phyloP scores from a whole-genome alignment of 352 stramenopile species.

The Pythium vanterpoolii region DNA sequence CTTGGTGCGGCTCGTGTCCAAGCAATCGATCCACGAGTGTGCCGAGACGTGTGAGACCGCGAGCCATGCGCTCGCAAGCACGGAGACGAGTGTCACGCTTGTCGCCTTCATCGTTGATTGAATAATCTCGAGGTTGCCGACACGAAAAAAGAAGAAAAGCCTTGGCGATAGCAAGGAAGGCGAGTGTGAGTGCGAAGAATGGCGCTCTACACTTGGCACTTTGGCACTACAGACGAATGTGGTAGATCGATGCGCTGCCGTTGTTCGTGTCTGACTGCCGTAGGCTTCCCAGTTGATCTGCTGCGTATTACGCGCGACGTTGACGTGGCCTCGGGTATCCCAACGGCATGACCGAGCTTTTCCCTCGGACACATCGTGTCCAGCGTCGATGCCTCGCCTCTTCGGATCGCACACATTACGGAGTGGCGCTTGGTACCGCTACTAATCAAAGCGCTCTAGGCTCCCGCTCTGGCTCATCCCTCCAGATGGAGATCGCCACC shows the following conservation, averaged over 20 bases:
- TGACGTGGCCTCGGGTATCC: background rate
- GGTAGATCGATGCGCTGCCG: background rate
- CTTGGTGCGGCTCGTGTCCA: slow-evolving; percentile 55
- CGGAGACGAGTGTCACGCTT: background rate
- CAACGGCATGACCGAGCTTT: background rate
- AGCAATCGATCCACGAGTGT: slow-evolving; percentile 70
- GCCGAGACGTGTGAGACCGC: slow-evolving; percentile 18
- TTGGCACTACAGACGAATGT: too few relatives aligned
- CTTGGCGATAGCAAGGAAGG: background rate
- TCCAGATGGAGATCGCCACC: background rate
- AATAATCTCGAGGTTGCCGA: slow-evolving; percentile 5
- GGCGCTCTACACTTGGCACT: too few relatives aligned
- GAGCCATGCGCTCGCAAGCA: slow-evolving; percentile 16
- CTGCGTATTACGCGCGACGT: background rate
- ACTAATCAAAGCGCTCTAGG: background rate
- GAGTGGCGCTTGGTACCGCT: background rate
- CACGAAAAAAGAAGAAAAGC: background rate
- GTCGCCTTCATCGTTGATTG: slow-evolving; percentile 8
- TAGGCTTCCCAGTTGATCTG: background rate
- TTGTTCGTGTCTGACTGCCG: background rate
- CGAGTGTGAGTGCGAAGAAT: background rate
- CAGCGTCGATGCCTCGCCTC: background rate
- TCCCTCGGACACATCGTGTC: too few relatives aligned
- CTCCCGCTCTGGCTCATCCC: slow-evolving; percentile 1
- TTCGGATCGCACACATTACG: background rate